These are phyloP conservation scores for Teratosphaeria nubilosa DNA, from an alignment of 2,329 filamentous ascomycete species.

Conservation along the genomic window DNA sequence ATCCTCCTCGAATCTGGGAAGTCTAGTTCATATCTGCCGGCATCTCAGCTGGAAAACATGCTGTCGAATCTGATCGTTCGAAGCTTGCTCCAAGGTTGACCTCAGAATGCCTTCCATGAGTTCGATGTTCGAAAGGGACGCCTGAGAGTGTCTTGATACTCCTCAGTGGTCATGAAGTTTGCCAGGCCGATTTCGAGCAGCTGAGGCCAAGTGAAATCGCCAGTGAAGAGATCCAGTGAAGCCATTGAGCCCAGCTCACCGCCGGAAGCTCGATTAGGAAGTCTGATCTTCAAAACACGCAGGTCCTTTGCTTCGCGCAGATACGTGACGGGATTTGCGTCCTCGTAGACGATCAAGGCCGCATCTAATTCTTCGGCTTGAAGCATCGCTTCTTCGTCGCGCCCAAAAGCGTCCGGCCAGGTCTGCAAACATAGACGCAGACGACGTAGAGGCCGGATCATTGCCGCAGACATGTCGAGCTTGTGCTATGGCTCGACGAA, in stretches of 20 bases:
- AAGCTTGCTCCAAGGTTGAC: not conserved
- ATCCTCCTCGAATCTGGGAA: not conserved
- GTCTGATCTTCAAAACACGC: not conserved
- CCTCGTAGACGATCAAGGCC: not conserved
- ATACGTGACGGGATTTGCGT: not conserved
- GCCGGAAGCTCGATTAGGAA: not conserved
- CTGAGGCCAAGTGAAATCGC: slow-evolving; percentile 23
- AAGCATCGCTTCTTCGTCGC: not conserved
- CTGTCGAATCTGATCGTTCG: not conserved
- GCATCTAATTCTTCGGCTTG: not conserved
- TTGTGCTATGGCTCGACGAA: not conserved
- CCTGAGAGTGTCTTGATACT: not conserved
- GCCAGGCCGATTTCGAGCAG: not conserved
- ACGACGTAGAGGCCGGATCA: not conserved
- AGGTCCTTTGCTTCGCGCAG: not conserved
- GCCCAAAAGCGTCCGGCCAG: not conserved
- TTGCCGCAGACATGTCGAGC: not conserved
- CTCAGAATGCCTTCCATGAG: not conserved
- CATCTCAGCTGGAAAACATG: not conserved
- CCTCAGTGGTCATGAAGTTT: not conserved
- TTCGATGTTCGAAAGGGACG: not conserved
- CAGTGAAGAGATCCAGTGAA: slow-evolving; percentile 97
- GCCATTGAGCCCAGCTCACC: slow-evolving; percentile 82
- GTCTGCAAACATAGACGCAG: not conserved
- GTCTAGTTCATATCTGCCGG: not conserved